These are phyloP conservation scores for Stephanodiscus minutulus DNA, from an alignment of 108 stramenopile species.

Conservation along the genomic window DNA sequence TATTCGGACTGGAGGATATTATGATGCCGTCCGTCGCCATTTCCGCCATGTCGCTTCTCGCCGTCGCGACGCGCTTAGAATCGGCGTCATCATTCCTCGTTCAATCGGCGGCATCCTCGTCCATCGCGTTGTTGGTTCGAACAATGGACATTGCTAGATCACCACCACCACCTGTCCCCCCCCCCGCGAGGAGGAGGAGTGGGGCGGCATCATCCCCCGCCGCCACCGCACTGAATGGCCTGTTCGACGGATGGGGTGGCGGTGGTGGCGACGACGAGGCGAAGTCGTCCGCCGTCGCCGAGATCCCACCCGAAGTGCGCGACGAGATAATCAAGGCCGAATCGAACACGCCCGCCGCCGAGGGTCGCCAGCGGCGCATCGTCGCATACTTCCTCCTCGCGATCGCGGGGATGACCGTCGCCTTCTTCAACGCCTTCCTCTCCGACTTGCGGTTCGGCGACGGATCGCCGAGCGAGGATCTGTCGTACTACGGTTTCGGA, in stretches of 20 bases:
- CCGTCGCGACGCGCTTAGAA: too few species aligned
- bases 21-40: too few species aligned
- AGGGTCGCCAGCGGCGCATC: conserved; percentile 68
- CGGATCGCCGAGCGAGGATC: conserved; percentile 32
- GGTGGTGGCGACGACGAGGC: background rate
- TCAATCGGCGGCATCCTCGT: too few species aligned
- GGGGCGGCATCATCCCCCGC: background rate
- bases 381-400: conserved; percentile 53
- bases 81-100: too few species aligned
- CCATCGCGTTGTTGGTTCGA: too few species aligned
- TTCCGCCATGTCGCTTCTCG: too few species aligned
- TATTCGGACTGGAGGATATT: too few species aligned
- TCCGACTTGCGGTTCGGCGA: conserved; percentile 59
- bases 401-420: conserved; percentile 40
- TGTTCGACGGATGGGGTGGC: background rate
- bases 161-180: too few species aligned
- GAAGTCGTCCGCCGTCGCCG: background rate
- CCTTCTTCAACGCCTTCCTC: conserved; percentile 77
- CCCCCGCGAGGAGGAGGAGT: background rate
- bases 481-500: conserved; percentile 68
- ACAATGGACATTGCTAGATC: too few species aligned
- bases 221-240: background rate
- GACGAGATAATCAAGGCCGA: conserved; percentile 80
- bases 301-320: conserved; percentile 66
- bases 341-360: conserved; percentile 76